Evolutionary conservation across 306 rosid genomes (phyloP), one percentile per base, ranked within the genome.

Genomic region (Pyrus communis): DNA sequence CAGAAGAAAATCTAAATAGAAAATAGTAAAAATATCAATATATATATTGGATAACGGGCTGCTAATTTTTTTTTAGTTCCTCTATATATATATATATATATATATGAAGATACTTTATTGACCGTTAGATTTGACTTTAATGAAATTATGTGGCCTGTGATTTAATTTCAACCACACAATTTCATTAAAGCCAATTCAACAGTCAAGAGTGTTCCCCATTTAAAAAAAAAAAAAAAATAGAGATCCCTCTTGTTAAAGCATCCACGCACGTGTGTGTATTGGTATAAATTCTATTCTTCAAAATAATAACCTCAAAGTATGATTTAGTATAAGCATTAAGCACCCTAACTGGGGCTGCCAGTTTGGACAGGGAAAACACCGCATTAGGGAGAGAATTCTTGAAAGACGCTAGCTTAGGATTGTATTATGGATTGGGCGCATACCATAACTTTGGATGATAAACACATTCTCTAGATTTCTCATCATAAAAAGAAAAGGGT

Each of bases 91-190:
- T 31, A 25, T 25, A 25, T 25, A 25, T 25, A 31, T 4, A 4
- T 0, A 4, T 4, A 4, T 0, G 0, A 5, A 5, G 0, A 31
- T 5, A 31, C 5, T 5, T 0, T 4, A 0, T 31, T 31, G 33
- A 31, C 5, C 4, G 5, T 31, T 31, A 31, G 33, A 31, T 31
- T 31, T 31, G 33, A 4, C 4, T 31, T 31, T 31, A 31, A 31
- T 31, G 33, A 31, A 4, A 31, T 4, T 31, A 5, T 31, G 1
- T 31, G 33, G 5, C 33, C 0, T 31, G 33, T 4, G 5, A 31
- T 31, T 31, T 31, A 31, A 31, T 31, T 4, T 31, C 5, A 31
- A 31, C 5, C 5, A 31, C 5, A 31, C 5, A 31, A 31, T 31
- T 31, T 31, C 33, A 31, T 31, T 31, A 31, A 31, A 31, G 4